Evolutionary conservation across 345 rosid genomes (phyloP).

Genomic region (Nasturtium officinale): DNA sequence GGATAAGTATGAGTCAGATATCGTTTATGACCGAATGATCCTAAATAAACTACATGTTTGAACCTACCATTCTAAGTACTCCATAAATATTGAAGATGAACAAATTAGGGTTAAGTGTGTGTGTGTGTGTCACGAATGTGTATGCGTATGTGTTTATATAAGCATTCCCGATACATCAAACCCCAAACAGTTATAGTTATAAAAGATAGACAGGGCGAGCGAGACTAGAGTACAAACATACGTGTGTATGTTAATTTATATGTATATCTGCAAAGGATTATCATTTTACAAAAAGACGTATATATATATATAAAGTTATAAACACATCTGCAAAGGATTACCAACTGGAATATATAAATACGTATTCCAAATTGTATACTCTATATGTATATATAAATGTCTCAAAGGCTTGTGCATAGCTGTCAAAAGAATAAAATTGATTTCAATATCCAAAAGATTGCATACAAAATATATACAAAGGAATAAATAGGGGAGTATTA

Average conservation of each 20-base stretch:
- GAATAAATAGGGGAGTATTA: conserved; percentile 24
- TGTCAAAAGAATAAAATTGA: conserved; percentile 34
- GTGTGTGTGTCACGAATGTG: not conserved
- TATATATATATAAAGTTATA: no score
- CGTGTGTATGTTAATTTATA: not conserved
- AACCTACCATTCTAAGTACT: not conserved
- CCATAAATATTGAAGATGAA: not conserved
- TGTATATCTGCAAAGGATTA: not conserved
- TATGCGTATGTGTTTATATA: not conserved
- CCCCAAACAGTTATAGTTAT: not conserved
- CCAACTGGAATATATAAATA: conserved; percentile 22
- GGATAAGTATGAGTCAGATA: not conserved
- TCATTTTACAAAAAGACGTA: no score
- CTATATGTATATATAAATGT: conserved; percentile 9
- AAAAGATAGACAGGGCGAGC: not conserved
- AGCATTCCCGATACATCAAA: conserved; percentile 8
- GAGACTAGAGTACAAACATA: not conserved
- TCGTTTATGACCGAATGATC: conserved; percentile 9
- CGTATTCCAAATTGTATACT: conserved; percentile 28
- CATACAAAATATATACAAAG: conserved; percentile 24
- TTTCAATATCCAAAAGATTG: conserved; percentile 22
- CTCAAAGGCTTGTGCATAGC: conserved; percentile 41
- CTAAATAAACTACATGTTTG: conserved; percentile 1
- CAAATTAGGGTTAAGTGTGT: not conserved
- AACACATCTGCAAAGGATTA: conserved; percentile 10